Conservation (phyloP, 192 early-diverging fungal species). For the Obelidium mucronatum region DNA sequence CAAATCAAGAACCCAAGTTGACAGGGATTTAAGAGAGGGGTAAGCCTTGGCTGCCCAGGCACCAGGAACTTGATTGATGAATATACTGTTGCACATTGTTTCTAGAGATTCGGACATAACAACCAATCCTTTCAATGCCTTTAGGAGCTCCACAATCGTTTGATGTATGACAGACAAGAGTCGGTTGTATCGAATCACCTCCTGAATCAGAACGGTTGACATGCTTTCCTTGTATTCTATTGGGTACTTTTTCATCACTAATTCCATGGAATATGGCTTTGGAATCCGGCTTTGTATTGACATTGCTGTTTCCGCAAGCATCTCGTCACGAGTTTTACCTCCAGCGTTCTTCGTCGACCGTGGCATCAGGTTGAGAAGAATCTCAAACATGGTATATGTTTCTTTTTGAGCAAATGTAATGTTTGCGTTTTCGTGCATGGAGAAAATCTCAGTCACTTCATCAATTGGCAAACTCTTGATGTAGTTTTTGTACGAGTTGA, state of each 20-base stretch:
- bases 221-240: slow-evolving; percentile 68
- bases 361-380: slow-evolving; percentile 62
- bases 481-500: slow-evolving; percentile 57
- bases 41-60: slow-evolving; percentile 64
- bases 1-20: slow-evolving; percentile 61
- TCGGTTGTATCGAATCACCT: slow-evolving; percentile 67
- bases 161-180: slow-evolving; percentile 58
- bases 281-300: slow-evolving; percentile 57
- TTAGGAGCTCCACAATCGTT: slow-evolving; percentile 58
- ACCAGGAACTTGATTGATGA: slow-evolving; percentile 61
- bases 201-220: slow-evolving; percentile 65
- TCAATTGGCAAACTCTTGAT: slow-evolving; percentile 62
- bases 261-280: slow-evolving; percentile 58
- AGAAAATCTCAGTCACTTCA: slow-evolving; percentile 65
- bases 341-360: slow-evolving; percentile 45
- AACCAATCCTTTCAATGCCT: slow-evolving; percentile 63
- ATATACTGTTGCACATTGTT: slow-evolving; percentile 63
- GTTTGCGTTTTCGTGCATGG: slow-evolving; percentile 70
- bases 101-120: slow-evolving; percentile 66
- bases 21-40: slow-evolving; percentile 63
- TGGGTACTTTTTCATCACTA: slow-evolving; percentile 57
- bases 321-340: slow-evolving; percentile 62
- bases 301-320: slow-evolving; percentile 52
- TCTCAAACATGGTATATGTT: slow-evolving; percentile 62
- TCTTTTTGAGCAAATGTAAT: slow-evolving; percentile 71